Base-by-base conservation (phyloP, 768 basidiomycete species). In the Rhodotorula taiwanensis region DNA sequence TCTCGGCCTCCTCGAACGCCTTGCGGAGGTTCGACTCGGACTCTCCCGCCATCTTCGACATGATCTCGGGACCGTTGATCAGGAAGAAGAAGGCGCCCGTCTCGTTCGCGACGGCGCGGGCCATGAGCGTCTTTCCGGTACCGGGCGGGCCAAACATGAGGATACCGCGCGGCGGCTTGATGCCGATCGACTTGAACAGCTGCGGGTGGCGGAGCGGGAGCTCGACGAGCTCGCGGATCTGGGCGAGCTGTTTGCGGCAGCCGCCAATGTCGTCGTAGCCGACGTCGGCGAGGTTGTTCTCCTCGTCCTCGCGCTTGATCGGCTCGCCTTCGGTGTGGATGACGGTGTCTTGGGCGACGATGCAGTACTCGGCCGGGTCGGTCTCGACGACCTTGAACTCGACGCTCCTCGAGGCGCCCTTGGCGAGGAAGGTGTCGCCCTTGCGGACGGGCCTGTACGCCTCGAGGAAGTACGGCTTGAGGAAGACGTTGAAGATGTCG, bases 1-100 rank as follows among this genome's bases (percentile, higher is more conserved):
- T 99, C 80, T 99, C 95, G 5, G 95, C 94, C 79, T 99, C 95
- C 77, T 98, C 95, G 75, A 98, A 98, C 31, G 95, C 94, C 77
- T 99, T 99, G 71, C 95, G 81, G 66, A 99, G 79, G 77, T 99
- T 99, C 74, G 88, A 91, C 77, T 99, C 95, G 75, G 84, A 86
- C 79, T 99, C 95, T 71, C 95, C 95, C 56, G 95, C 95, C 95
- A 99, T 99, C 82, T 99, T 98, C 72, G 87, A 89, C 95, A 99
- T 99, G 76, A 99, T 98, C 78, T 99, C 95, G 55, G 95, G 95
- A 57, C 95, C 95, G 74, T 98, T 99, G 79, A 99, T 99, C 54
- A 98, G 80, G 86, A 99, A 99, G 83, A 99, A 99, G 84, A 99
- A 99, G 21, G 95, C 95, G 53, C 95, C 95, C 31, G 95, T 99